These are phyloP conservation scores for Paramecium sonneborni DNA, from an alignment of 73 alveolate species.

Conservation along the genomic window DNA sequence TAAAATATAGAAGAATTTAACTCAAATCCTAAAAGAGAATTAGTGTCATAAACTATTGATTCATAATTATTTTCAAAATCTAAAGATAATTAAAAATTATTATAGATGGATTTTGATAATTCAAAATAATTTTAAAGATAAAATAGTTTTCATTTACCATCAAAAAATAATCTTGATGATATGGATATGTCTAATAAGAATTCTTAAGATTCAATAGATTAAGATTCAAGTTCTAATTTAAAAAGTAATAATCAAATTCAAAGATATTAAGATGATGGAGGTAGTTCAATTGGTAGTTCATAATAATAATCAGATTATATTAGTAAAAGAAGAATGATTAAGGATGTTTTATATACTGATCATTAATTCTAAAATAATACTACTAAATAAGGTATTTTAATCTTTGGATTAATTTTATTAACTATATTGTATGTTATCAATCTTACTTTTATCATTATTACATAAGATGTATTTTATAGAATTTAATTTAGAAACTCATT, in stretches of 20 bases:
- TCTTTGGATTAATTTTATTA: neutral
- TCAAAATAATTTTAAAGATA: neutral
- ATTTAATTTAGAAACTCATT: neutral
- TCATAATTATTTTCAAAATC: neutral
- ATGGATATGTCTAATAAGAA: neutral
- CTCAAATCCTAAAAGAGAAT: neutral
- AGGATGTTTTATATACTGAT: neutral
- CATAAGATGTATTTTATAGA: neutral
- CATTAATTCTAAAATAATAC: neutral
- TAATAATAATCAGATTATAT: neutral
- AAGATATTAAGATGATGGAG: neutral
- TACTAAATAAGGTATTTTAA: neutral
- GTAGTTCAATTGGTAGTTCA: neutral
- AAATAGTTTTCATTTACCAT: neutral
- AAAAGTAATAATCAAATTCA: neutral
- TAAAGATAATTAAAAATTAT: neutral
- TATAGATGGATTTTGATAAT: neutral
- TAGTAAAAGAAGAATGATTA: neutral
- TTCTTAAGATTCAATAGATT: neutral
- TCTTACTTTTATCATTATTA: neutral
- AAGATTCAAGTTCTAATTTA: neutral
- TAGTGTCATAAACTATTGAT: neutral
- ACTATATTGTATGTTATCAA: neutral
- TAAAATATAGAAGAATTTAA: neutral
- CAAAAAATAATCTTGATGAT: neutral